A percentile compares a stretch with the other conserved stretches of the same genome.
Evolutionary conservation across 768 basidiomycete genomes (phyloP).

Genomic region (Kwoniella mangroviensis): DNA sequence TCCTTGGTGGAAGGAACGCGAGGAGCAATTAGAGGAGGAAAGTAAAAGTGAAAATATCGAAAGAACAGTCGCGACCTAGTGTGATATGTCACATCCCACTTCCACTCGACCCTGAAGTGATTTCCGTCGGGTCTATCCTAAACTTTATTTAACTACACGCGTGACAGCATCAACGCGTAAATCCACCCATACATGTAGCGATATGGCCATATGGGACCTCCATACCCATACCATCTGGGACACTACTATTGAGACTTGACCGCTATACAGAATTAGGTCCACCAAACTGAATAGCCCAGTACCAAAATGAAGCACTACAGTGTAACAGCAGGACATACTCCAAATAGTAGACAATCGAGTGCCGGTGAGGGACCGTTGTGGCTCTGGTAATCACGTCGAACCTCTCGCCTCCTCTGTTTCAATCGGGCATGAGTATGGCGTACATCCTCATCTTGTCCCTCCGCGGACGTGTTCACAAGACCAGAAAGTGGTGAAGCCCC

Average conservation of each 20-base stretch:
- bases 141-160: not conserved
- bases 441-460: too few relatives aligned
- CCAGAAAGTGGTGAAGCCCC: too few relatives aligned
- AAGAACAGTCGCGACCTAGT: slow-evolving; percentile 16
- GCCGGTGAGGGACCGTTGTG: not conserved
- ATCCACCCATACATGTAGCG: not conserved
- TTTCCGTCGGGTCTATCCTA: slow-evolving; percentile 7
- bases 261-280: too few relatives aligned
- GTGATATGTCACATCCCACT: slow-evolving; percentile 22
- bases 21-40: not conserved
- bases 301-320: too few relatives aligned
- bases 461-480: too few relatives aligned
- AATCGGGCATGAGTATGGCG: not conserved
- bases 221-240: too few relatives aligned
- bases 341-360: not conserved
- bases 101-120: not conserved
- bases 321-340: too few relatives aligned
- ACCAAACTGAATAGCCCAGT: too few relatives aligned
- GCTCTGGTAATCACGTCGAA: not conserved
- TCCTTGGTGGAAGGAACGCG: not conserved
- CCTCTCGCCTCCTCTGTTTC: not conserved
- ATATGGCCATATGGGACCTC: too few relatives aligned
- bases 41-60: not conserved
- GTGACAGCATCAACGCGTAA: not conserved
- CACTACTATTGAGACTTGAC: too few relatives aligned